Conservation (phyloP, 2,329 filamentous ascomycete genomes). For the Aspergillus unguis region DNA sequence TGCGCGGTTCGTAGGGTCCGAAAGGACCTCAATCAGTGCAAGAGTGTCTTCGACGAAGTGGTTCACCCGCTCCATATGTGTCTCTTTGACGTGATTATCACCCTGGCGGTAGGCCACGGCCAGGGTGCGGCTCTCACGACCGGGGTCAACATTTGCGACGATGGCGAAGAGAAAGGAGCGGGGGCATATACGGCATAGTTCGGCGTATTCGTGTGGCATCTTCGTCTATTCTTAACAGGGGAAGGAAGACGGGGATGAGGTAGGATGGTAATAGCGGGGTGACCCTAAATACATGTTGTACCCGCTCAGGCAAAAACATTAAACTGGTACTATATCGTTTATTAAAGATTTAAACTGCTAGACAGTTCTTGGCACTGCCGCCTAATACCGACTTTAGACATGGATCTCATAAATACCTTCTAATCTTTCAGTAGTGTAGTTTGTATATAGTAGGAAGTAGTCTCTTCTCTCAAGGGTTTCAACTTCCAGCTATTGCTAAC, state of each 20-base stretch:
- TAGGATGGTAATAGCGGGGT: too few relatives aligned
- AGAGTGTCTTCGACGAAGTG: slow-evolving; percentile 15
- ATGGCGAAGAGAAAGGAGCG: slow-evolving; percentile 16
- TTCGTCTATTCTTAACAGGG: background rate
- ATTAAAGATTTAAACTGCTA: background rate
- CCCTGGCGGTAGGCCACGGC: slow-evolving; percentile 17
- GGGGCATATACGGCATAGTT: background rate
- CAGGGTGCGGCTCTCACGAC: slow-evolving; percentile 13
- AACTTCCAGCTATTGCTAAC: too few relatives aligned
- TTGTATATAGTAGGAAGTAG: too few relatives aligned
- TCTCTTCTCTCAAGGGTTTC: too few relatives aligned
- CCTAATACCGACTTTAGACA: too few relatives aligned
- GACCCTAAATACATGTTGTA: too few relatives aligned
- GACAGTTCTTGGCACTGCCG: background rate
- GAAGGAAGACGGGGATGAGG: background rate
- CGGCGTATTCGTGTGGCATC: background rate
- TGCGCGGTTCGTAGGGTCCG: slow-evolving; percentile 15
- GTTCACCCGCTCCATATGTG: background rate
- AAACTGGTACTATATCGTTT: too few relatives aligned
- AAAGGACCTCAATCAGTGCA: slow-evolving; percentile 13
- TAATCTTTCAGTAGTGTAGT: too few relatives aligned
- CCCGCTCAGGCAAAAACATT: too few relatives aligned
- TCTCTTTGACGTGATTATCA: slow-evolving; percentile 3
- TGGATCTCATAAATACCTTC: too few relatives aligned
- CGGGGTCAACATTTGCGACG: slow-evolving; percentile 16